These are phyloP conservation scores for Camellia lanceoleosa DNA, from an alignment of 148 eudicot species.

Conservation along the genomic window DNA sequence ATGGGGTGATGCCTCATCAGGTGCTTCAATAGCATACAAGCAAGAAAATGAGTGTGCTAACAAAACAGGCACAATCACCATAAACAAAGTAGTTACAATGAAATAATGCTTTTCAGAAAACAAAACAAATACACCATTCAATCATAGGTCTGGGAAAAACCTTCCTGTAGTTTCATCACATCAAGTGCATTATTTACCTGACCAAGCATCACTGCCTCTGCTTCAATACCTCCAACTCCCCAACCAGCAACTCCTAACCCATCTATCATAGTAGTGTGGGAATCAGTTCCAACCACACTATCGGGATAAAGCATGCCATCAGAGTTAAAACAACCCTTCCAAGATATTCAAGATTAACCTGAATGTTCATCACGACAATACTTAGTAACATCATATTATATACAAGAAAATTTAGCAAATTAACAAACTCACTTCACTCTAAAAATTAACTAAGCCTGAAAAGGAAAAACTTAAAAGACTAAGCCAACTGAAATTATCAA, in stretches of 20 bases:
- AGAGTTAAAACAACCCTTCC: constrained; percentile 89
- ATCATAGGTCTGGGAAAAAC: neutral
- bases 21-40: neutral
- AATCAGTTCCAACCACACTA: constrained; percentile 98
- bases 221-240: constrained; percentile 99
- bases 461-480: neutral
- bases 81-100: neutral
- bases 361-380: constrained; percentile 15
- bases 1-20: neutral
- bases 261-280: constrained; percentile 98
- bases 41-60: constrained; percentile 1
- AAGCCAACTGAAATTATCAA: neutral
- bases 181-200: constrained; percentile 47
- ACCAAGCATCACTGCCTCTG: constrained; percentile 98
- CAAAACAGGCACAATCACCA: neutral
- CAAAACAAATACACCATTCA: neutral
- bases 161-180: neutral
- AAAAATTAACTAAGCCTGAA: no score
- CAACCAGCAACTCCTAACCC: constrained; percentile 99
- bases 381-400: neutral
- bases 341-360: constrained; percentile 98
- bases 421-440: no score
- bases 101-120: neutral
- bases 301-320: constrained; percentile 90
- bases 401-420: neutral